Percentiles rank a stretch among this genome's conserved stretches.
Evolutionary conservation across 257 asterid species (phyloP).

Genomic region (Eustoma russellianum): DNA sequence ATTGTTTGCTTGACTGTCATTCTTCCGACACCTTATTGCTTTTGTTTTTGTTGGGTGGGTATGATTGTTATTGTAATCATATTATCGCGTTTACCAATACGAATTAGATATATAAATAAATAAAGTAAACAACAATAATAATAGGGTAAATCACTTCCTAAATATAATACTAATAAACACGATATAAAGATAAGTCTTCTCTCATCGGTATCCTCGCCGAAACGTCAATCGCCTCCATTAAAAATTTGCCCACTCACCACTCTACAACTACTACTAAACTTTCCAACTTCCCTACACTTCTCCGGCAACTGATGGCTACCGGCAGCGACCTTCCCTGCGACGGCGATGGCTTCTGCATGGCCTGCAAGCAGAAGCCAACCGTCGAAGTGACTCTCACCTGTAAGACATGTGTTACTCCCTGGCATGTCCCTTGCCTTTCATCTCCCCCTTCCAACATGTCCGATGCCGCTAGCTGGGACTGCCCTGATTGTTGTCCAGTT

Average conservation of each 20-base stretch:
- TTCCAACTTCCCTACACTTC: not conserved
- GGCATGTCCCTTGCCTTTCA: conserved; percentile 75
- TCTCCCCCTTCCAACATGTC: conserved; percentile 34
- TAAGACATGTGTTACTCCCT: conserved; percentile 68
- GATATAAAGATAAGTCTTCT: not conserved
- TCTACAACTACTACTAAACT: not conserved
- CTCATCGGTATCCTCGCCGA: not conserved
- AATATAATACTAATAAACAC: no score
- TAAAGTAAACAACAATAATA: not conserved
- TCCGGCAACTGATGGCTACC: conserved; percentile 37
- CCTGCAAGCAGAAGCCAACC: conserved; percentile 42
- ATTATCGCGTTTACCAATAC: no score
- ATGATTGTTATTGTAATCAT: no score
- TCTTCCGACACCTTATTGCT: no score
- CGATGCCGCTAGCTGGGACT: conserved; percentile 54
- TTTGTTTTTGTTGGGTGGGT: no score
- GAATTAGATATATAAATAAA: no score
- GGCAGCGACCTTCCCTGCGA: conserved; percentile 68
- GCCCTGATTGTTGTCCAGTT: conserved; percentile 55
- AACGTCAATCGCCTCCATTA: not conserved
- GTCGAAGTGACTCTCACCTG: conserved; percentile 48
- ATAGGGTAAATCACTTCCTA: no score
- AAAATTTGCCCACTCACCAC: not conserved
- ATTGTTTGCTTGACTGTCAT: no score
- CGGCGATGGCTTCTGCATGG: conserved; percentile 83